Conservation (phyloP, 768 basidiomycete genomes). For the Scleroderma bovista region DNA sequence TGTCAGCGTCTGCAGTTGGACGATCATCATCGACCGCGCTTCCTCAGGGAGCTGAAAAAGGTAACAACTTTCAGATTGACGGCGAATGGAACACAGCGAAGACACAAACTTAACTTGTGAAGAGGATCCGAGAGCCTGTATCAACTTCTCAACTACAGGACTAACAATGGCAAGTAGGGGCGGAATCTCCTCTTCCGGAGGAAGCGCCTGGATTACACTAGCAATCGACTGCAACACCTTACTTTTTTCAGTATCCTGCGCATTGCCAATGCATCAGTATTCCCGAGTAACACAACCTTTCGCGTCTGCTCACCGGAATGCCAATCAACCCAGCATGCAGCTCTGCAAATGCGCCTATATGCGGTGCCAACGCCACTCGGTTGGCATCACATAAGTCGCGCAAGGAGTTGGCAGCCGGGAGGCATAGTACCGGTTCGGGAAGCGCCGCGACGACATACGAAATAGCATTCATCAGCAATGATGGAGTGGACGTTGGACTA, state of each 20-base stretch:
- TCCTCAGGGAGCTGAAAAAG: slow-evolving; percentile 61
- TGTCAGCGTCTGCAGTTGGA: slow-evolving; percentile 74
- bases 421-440: slow-evolving; percentile 56
- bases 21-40: slow-evolving; percentile 56
- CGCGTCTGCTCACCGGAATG: slow-evolving; percentile 54
- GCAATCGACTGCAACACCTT: slow-evolving; percentile 91
- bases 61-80: not conserved
- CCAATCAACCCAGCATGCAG: slow-evolving; percentile 70
- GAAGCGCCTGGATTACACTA: slow-evolving; percentile 88
- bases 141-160: slow-evolving; percentile 68
- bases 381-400: slow-evolving; percentile 89
- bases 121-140: slow-evolving; percentile 53
- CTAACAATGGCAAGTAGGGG: slow-evolving; percentile 75
- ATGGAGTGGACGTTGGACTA: slow-evolving; percentile 26
- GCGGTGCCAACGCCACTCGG: slow-evolving; percentile 72
- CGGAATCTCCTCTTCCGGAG: slow-evolving; percentile 69
- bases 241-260: slow-evolving; percentile 75
- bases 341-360: slow-evolving; percentile 80
- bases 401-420: slow-evolving; percentile 74
- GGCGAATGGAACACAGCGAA: slow-evolving; percentile 9
- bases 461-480: slow-evolving; percentile 59
- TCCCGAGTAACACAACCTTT: not conserved
- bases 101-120: slow-evolving; percentile 37
- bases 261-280: slow-evolving; percentile 2
- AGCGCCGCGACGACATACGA: slow-evolving; percentile 68